A percentile compares a stretch with the other conserved stretches of the same genome.
Conservation (phyloP, 352 stramenopile genomes). For the Globisporangium lucens region DNA sequence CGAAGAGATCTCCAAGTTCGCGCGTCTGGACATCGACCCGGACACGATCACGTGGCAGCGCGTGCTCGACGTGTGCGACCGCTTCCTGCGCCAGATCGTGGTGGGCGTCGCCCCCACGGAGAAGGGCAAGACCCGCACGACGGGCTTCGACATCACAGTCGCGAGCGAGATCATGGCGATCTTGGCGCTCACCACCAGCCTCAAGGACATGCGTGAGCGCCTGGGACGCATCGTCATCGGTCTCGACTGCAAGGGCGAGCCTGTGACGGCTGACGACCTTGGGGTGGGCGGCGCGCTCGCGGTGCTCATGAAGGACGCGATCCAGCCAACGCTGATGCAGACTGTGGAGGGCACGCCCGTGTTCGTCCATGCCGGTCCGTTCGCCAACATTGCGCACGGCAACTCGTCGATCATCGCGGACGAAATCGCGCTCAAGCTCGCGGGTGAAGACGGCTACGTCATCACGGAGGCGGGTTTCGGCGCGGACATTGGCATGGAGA, state of each 20-base stretch:
- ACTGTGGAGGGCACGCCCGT: constrained; percentile 95
- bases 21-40: constrained; percentile 94
- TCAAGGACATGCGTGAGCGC: constrained; percentile 93
- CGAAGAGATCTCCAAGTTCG: constrained; percentile 92
- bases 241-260: constrained; percentile 67
- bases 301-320: constrained; percentile 98
- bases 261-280: constrained; percentile 97
- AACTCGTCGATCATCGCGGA: constrained; percentile 98
- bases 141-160: constrained; percentile 88
- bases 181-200: constrained; percentile 92
- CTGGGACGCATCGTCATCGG: constrained; percentile 95
- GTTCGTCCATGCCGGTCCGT: constrained; percentile 98
- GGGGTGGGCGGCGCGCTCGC: constrained; percentile 94
- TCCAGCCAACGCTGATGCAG: constrained; percentile 98
- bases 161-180: constrained; percentile 99
- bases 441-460: constrained; percentile 95
- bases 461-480: constrained; percentile 98
- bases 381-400: constrained; percentile 97
- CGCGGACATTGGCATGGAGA: constrained; percentile 96
- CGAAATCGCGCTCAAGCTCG: constrained; percentile 92
- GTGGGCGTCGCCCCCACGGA: constrained; percentile 90
- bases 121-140: constrained; percentile 79
- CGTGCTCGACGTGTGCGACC: constrained; percentile 97
- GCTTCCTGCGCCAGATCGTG: constrained; percentile 91
- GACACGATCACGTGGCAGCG: constrained; percentile 92